Conservation (phyloP, 2,329 filamentous ascomycete genomes). For the Fusarium proliferatum region DNA sequence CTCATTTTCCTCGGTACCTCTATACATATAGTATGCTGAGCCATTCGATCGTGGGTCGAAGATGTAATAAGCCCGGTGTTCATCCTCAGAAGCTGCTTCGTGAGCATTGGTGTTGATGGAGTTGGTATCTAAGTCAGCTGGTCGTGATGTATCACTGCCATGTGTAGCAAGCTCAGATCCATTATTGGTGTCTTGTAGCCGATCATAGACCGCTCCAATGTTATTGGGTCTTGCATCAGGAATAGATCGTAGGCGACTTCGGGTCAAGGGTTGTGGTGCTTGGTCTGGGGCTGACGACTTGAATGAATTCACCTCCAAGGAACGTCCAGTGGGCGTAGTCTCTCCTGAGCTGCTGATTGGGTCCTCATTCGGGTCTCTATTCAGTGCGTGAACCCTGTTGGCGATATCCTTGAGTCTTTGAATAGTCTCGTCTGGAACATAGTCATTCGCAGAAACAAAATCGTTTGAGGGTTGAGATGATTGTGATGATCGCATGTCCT, state of each 20-base stretch:
- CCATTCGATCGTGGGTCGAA: conserved; percentile 27
- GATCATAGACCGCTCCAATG: conserved; percentile 9
- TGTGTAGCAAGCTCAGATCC: conserved; percentile 35
- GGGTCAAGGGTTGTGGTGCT: conserved; percentile 24
- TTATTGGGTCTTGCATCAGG: conserved; percentile 25
- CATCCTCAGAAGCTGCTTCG: background rate
- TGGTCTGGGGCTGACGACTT: background rate
- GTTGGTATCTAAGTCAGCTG: conserved; percentile 5
- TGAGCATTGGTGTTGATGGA: background rate
- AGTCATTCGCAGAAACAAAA: background rate
- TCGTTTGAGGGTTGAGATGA: background rate
- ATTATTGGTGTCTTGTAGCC: background rate
- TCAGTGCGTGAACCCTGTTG: background rate
- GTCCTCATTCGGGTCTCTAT: background rate
- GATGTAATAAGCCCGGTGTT: conserved; percentile 31
- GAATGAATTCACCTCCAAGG: background rate
- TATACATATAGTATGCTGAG: conserved; percentile 31
- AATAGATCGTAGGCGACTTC: conserved; percentile 15
- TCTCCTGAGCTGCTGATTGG: background rate
- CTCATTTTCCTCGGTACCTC: conserved; percentile 7
- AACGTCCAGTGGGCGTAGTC: background rate
- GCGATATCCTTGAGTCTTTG: background rate
- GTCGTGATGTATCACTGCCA: conserved; percentile 18
- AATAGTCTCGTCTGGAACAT: background rate
- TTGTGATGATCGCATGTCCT: background rate